phyloP scores from a whole-genome alignment of 2,329 filamentous ascomycete genomes.

The Aspergillus caelatus region DNA sequence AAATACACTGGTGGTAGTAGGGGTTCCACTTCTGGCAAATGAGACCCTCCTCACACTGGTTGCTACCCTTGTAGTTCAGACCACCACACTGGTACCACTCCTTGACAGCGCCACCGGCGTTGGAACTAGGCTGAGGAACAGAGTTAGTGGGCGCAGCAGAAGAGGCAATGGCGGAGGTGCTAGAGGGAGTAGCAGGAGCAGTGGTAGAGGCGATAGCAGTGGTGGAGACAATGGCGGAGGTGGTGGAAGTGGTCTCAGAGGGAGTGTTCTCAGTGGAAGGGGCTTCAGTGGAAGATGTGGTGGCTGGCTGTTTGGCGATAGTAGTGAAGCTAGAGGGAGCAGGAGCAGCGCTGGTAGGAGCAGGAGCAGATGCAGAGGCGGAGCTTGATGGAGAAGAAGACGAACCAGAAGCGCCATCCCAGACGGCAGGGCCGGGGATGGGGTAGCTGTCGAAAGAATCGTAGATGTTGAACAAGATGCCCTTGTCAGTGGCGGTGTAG shows the following conservation, averaged over 20 bases:
- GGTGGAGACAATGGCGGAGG: constrained; percentile 11
- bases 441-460: constrained; percentile 21
- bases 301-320: constrained; percentile 1
- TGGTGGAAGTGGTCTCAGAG: constrained; percentile 3
- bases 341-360: constrained; percentile 6
- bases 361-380: constrained; percentile 9
- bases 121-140: constrained; percentile 1
- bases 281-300: not conserved
- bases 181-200: not conserved
- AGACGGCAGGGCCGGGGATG: constrained; percentile 26
- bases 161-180: constrained; percentile 5
- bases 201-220: constrained; percentile 3
- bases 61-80: constrained; percentile 16
- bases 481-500: constrained; percentile 20
- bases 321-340: constrained; percentile 10
- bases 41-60: constrained; percentile 18
- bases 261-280: not conserved
- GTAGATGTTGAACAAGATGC: constrained; percentile 26
- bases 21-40: constrained; percentile 26
- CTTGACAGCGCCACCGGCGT: constrained; percentile 12
- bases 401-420: constrained; percentile 21
- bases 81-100: constrained; percentile 23
- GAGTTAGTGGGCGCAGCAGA: constrained; percentile 9
- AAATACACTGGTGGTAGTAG: constrained; percentile 27
- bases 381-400: constrained; percentile 13